Base-by-base conservation (phyloP, 23 red algal genomes). In the Cyanidium caldarium region DNA sequence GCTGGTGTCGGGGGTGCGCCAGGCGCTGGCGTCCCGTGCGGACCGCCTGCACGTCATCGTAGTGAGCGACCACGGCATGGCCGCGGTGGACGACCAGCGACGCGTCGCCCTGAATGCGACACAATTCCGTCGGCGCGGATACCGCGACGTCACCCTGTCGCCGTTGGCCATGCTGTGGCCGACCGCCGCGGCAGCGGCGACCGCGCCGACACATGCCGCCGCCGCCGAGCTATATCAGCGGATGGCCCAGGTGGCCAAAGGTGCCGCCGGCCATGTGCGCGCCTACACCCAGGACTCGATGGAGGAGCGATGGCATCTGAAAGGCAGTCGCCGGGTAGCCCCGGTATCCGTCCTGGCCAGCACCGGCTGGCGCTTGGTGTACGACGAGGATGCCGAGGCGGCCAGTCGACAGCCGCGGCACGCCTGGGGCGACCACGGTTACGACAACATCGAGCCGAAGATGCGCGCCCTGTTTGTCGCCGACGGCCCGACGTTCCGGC, bases 21-120 rank as follows among this genome's bases (percentile, higher is more conserved):
- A 37, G 26, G 5, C 15, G n/a, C n/a, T n/a, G n/a, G n/a, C n/a
- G 38, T 38, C 44, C 29, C 42, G 40, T 10, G 46, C 26, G 12
- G 65, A 68, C 20, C 31, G 46, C 0, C 33, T 46, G 15, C 79
- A 82, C 44, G 2, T 80, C 0, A 68, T 88, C 3, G 42, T 88
- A 35, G 77, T 88, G 31, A 77, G 70, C 35, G 84, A 88, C 58
- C 84, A 88, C 40, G 84, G 84, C 25, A 88, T 88, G 84, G 45
- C 72, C 28, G 70, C 44, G 33, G 35, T 75, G 31, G 72, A 65
- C 40, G 41, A 74, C 28, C 69, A 76, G 3, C 45, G 38, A 30
- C 13, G 20, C 38, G 37, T 88, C 0, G 84, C 72, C 35, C 40
- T 88, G 15, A 40, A 42, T 1, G 57, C n/a, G n/a, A 67, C 58